Evolutionary conservation across 2,329 filamentous ascomycete species (phyloP), one percentile per base, ranked within the genome.

Genomic region (Verticillium longisporum): DNA sequence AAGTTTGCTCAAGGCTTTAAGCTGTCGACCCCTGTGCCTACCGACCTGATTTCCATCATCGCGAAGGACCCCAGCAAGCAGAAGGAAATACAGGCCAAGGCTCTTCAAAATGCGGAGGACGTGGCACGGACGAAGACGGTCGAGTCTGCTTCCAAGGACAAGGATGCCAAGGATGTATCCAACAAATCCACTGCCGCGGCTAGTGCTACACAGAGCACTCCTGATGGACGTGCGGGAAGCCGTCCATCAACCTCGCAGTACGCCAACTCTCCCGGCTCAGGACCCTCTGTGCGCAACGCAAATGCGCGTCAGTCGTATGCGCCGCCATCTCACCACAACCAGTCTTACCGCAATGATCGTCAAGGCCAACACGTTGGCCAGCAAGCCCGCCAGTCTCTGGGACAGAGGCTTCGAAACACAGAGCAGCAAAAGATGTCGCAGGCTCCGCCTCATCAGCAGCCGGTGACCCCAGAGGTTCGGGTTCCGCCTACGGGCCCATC

Each of bases 41-140:
- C 85, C 58, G 95, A 99, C 74, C 78, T 99, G 38, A 92, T 99
- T 33, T 89, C 91, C 1, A 99, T 99, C 66, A 89, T 99, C 63
- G 94, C 95, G 62, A 99, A 98, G 73, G 95, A 99, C 71, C 92
- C 92, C n/a, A 83, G 80, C 55, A 99, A 97, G 78, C 95, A 98
- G 75, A 88, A 92, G 69, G 87, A 93, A 71, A 98, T 99, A 65
- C 89, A 97, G 70, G 89, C 92, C 68, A 96, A 93, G 74, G 92
- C 92, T 1, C 86, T 91, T 63, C 85, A 87, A 70, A 89, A 94
- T 66, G 88, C 87, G 2, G 87, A 91, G 64, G 84, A 87, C 64
- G 74, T 83, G n/a, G 73, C 75, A 7, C 78, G 68, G 68, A 77
- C 69, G 72, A 86, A 77, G 70, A 72, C 74, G 13, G 31, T 31